A percentile compares a stretch with the other conserved stretches of the same genome.
These are phyloP conservation scores for Voacanga thouarsii DNA, from an alignment of 257 asterid genomes.

Conservation along the genomic window DNA sequence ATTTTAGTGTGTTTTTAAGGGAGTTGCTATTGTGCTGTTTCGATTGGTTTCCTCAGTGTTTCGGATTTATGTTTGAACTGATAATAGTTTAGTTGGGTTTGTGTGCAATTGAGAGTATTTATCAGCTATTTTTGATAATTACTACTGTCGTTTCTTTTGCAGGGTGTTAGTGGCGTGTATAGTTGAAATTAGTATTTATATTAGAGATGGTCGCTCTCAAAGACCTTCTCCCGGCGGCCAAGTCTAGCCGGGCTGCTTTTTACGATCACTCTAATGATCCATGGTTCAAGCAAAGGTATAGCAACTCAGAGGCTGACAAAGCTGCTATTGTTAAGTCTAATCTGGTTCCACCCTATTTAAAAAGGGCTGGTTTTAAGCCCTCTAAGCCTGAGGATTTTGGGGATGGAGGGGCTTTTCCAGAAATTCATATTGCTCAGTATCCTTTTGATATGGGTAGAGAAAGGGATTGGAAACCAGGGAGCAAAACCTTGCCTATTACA, in stretches of 20 bases:
- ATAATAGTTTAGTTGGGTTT: neutral
- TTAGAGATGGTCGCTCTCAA: slow-evolving; percentile 36
- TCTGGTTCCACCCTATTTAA: slow-evolving; percentile 67
- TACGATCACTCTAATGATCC: slow-evolving; percentile 52
- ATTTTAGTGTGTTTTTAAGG: neutral
- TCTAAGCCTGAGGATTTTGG: slow-evolving; percentile 83
- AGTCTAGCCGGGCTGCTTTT: slow-evolving; percentile 26
- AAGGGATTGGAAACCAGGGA: slow-evolving; percentile 49
- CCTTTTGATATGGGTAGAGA: slow-evolving; percentile 86
- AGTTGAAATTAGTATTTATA: neutral
- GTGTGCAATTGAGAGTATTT: neutral
- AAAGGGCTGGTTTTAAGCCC: slow-evolving; percentile 81
- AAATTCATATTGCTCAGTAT: slow-evolving; percentile 73
- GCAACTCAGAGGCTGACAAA: slow-evolving; percentile 52
- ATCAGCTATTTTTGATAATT: neutral
- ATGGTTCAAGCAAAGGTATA: slow-evolving; percentile 58
- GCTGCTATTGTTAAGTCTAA: slow-evolving; percentile 47
- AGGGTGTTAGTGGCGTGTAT: neutral
- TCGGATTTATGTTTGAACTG: neutral
- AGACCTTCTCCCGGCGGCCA: slow-evolving; percentile 43
- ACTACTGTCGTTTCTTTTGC: neutral
- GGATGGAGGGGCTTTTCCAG: slow-evolving; percentile 95
- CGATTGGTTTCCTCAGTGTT: neutral
- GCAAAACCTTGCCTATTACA: slow-evolving; percentile 67
- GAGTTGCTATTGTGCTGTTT: neutral